Conservation (phyloP, 345 rosid species). For the Tarenaya hassleriana region DNA sequence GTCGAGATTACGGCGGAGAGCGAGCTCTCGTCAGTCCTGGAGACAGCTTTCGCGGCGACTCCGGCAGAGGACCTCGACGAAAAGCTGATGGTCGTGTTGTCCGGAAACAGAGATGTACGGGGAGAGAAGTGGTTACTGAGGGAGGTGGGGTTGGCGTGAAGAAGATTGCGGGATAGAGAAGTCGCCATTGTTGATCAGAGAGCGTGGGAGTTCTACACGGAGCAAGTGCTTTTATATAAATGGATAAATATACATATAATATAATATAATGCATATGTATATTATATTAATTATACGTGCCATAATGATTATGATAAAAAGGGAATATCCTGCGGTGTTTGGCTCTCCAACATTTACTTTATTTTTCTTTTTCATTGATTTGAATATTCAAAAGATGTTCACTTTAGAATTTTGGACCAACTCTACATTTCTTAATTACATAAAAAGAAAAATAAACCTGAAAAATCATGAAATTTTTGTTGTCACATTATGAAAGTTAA, state of each 20-base stretch:
- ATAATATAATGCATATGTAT: no score
- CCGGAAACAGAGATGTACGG: not conserved
- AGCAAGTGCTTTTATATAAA: not conserved
- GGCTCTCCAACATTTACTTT: no score
- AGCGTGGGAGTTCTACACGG: constrained; percentile 11
- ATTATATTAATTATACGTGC: no score
- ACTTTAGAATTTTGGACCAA: no score
- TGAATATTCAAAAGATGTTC: no score
- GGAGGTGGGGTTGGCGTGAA: constrained; percentile 10
- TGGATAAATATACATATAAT: not conserved
- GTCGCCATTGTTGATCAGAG: constrained; percentile 34
- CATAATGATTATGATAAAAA: no score
- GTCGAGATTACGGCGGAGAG: constrained; percentile 31
- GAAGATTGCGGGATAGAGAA: constrained; percentile 28
- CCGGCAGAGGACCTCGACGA: not conserved
- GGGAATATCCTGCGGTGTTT: no score
- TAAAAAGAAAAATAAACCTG: no score
- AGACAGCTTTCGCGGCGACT: constrained; percentile 23
- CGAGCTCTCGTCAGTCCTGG: constrained; percentile 33
- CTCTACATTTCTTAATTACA: no score
- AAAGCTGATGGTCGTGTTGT: constrained; percentile 4
- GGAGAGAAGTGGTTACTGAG: constrained; percentile 11
- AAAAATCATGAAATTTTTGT: no score
- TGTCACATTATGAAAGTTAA: no score
- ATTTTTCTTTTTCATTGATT: no score